Conservation (phyloP, 495 filamentous ascomycete species). For the Penicillium parvum region DNA sequence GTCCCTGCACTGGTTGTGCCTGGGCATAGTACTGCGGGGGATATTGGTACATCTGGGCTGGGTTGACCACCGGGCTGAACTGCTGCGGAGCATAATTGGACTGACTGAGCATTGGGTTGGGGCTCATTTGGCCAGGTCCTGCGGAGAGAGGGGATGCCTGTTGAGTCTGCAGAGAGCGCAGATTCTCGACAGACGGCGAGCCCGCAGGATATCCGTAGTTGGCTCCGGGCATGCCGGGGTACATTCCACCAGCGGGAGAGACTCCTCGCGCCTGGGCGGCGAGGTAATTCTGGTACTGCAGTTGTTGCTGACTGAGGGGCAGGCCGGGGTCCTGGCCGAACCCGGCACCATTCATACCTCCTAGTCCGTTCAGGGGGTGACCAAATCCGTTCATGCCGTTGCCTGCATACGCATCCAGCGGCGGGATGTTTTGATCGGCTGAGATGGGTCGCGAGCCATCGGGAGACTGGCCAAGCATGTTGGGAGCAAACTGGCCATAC, state of each 20-base stretch:
- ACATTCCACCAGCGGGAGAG: slow-evolving; percentile 42
- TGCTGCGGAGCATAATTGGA: slow-evolving; percentile 41
- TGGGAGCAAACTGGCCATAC: slow-evolving; percentile 41
- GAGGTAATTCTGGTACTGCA: slow-evolving; percentile 45
- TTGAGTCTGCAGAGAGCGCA: slow-evolving; percentile 39
- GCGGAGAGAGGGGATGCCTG: slow-evolving; percentile 31
- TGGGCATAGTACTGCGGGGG: slow-evolving; percentile 48
- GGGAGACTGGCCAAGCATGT: slow-evolving; percentile 32
- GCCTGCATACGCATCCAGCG: slow-evolving; percentile 42
- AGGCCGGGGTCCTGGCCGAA: slow-evolving; percentile 40
- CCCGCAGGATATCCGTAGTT: slow-evolving; percentile 39
- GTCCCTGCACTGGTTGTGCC: slow-evolving; percentile 41
- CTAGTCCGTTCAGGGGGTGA: slow-evolving; percentile 25
- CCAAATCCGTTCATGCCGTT: slow-evolving; percentile 35
- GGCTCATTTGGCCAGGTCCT: slow-evolving; percentile 36
- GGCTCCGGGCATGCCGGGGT: slow-evolving; percentile 33
- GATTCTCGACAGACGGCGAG: slow-evolving; percentile 39
- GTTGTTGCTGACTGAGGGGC: slow-evolving; percentile 41
- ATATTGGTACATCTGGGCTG: slow-evolving; percentile 51
- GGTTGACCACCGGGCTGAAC: slow-evolving; percentile 44
- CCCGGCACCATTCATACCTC: slow-evolving; percentile 24
- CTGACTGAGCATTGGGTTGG: slow-evolving; percentile 42
- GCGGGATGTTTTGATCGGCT: slow-evolving; percentile 37
- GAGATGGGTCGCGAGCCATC: slow-evolving; percentile 34
- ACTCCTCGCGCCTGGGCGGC: slow-evolving; percentile 41